Evolutionary conservation across 1,139 yeast species (phyloP).

Genomic region (Suhomyces terraborum): DNA sequence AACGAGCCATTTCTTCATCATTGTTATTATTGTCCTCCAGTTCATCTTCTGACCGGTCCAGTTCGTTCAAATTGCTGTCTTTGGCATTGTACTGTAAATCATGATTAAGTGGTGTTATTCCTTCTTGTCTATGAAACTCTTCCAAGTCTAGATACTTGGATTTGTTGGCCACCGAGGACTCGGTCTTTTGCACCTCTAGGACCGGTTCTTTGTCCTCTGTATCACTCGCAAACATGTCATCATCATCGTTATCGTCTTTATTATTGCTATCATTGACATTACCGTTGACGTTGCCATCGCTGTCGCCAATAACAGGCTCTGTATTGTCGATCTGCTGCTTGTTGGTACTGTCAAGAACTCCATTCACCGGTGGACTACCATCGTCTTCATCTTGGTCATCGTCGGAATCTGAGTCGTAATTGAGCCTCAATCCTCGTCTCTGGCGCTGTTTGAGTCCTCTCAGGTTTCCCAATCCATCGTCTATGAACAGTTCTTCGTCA

Average conservation of each 20-base stretch:
- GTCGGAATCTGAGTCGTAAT: constrained; percentile 40
- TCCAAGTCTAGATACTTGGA: constrained; percentile 36
- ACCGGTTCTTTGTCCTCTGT: constrained; percentile 10
- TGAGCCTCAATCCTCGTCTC: constrained; percentile 26
- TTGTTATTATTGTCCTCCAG: constrained; percentile 8
- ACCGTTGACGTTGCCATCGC: constrained; percentile 5
- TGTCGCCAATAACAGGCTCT: too few relatives aligned
- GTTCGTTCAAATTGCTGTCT: too few relatives aligned
- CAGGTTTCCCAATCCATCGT: constrained; percentile 31
- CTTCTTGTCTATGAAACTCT: constrained; percentile 25
- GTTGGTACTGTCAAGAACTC: too few relatives aligned
- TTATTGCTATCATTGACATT: constrained; percentile 11
- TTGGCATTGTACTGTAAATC: constrained; percentile 11
- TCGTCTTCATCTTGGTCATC: constrained; percentile 14
- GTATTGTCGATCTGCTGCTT: too few relatives aligned
- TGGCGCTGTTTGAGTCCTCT: constrained; percentile 24
- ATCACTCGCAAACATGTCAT: constrained; percentile 43
- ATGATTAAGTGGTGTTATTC: constrained; percentile 17
- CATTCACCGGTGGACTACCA: too few relatives aligned
- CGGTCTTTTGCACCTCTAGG: background rate
- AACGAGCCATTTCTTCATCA: constrained; percentile 7
- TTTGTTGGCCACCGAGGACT: too few relatives aligned
- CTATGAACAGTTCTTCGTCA: constrained; percentile 11
- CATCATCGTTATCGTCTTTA: constrained; percentile 24
- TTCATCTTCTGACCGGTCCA: too few relatives aligned